Base-by-base conservation (phyloP, 306 rosid genomes). In the Fragaria nilgerrensis region DNA sequence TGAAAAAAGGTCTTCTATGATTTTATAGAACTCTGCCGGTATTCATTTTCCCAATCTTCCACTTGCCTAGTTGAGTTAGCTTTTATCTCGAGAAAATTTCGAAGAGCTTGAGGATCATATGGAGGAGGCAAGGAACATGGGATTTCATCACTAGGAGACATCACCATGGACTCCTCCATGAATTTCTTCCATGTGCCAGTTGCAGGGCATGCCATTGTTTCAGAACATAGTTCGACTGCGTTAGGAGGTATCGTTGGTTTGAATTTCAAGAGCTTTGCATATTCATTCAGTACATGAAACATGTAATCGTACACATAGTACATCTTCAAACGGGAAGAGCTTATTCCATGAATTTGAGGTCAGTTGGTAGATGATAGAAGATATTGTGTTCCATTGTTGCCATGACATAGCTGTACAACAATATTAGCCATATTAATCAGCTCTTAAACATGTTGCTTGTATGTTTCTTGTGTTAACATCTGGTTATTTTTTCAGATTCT, bases 221-320 rank as follows among this genome's bases (percentile, higher is more conserved):
- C 94, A 0, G 86, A 74, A 25, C 89, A 85, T 1, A 90, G 6
- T 82, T 90, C 91, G 22, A 78, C 68, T 3, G 88, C 92, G 16
- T 86, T 87, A 52, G 87, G 74, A 6, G 96, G 89, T 32, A 89
- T 73, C 22, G 11, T 67, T 6, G 92, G 81, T 44, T 86, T 86
- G 82, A 89, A 93, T 68, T 68, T 88, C 8, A 90, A 81, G 17
- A 90, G 90, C 82, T 90, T 93, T 2, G 89, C 80, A 20, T 93
- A 90, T 73, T 93, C 91, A 50, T 82, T 86, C 34, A 93, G 64
- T 41, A 89, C 67, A 82, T 93, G 96, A 70, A 90, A 93, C 96
- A 93, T 93, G 86, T 93, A 90, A 73, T 90, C 89, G 6, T 90
- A 90, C 43, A 93, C 83, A 8, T 85, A 77, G 41, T 93, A 93